Evolutionary conservation across 176 grass and related monocot species (phyloP).

Genomic region (Eleusine coracana): DNA sequence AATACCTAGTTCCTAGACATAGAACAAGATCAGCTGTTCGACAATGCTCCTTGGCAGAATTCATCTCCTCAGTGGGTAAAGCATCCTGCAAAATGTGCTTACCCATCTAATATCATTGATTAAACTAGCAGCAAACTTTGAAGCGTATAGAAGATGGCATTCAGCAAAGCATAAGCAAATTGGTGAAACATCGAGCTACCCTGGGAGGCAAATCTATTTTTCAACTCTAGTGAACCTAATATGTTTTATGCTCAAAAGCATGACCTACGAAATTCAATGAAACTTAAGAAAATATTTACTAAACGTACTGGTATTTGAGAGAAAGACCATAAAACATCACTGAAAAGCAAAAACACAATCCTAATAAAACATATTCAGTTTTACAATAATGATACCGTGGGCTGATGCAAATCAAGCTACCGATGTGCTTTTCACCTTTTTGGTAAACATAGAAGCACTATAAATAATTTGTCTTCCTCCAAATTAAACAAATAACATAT

Average conservation of each 20-base stretch:
- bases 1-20: slow-evolving; percentile 97
- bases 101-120: slow-evolving; percentile 21
- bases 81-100: slow-evolving; percentile 74
- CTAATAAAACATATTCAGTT: too few species aligned
- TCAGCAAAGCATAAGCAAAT: slow-evolving; percentile 6
- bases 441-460: neutral
- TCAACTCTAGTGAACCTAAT: neutral
- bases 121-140: slow-evolving; percentile 16
- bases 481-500: slow-evolving; percentile 17
- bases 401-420: neutral
- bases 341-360: neutral
- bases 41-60: slow-evolving; percentile 83
- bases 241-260: neutral
- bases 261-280: neutral
- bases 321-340: too few species aligned
- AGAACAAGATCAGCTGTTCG: slow-evolving; percentile 82
- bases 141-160: slow-evolving; percentile 3
- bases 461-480: neutral
- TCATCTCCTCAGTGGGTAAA: slow-evolving; percentile 85
- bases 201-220: neutral
- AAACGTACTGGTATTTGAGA: neutral
- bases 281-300: slow-evolving; percentile 12
- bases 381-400: neutral
- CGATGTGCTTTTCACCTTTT: neutral
- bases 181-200: slow-evolving; percentile 5